Base-by-base conservation (phyloP, 1,284 basidiomycete species). In the Cystobasidiaceae sp. region DNA sequence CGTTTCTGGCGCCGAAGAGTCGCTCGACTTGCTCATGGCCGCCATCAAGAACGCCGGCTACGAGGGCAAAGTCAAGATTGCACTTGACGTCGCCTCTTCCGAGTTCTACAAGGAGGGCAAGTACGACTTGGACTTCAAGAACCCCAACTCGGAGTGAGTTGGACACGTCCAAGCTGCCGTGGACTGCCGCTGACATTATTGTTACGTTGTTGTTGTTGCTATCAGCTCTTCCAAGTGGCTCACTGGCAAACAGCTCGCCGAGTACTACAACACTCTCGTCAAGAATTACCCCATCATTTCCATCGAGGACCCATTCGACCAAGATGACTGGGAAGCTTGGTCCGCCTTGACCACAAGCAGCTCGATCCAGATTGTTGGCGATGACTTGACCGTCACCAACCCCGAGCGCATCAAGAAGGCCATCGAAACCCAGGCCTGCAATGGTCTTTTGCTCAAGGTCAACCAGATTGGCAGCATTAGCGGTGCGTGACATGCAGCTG, bases 251-350 rank as follows among this genome's bases (percentile, higher is more conserved):
- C 85, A 98, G 81, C 91, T 99, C 72, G 93, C 92, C 41, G 89
- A 94, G 67, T 82, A 94, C 76, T 99, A 98, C 84, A 79, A 93
- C 75, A 78, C 81, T 73, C 90, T 90, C 79, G 79, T 87, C 76
- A 82, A 90, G 79, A 88, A 93, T 80, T 97, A 97, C 83, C 92
- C 92, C 72, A 96, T 97, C 74, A 56, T 93, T 72, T 97, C 93
- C 61, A 89, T 98, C 76, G 94, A 99, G 82, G 94, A 99, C 80
- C 94, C 94, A 79, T 99, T 99, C 81, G 93, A 98, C 81, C 93
- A 99, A 83, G 96, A 98, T 78, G 94, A 97, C 82, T 97, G 92
- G 89, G 92, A 93, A 78, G 91, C 93, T 48, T 99, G 96, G 96
- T 82, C 86, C 48, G 86, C 93, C 82, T 92, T 97, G 81, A 94